These are phyloP conservation scores for Podospora pseudopauciseta DNA, from an alignment of 495 filamentous ascomycete genomes.

Conservation along the genomic window DNA sequence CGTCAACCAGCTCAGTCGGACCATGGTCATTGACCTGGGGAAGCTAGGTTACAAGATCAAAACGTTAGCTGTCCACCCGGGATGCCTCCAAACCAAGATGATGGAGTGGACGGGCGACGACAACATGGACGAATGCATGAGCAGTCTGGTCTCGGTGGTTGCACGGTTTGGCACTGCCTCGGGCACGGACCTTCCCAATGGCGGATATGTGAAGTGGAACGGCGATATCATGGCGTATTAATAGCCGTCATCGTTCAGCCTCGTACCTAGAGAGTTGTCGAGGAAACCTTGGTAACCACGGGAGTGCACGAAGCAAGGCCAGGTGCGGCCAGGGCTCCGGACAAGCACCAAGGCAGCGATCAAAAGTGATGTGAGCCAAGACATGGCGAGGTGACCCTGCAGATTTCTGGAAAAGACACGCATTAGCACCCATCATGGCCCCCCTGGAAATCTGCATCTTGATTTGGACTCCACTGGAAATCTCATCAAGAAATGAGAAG, in stretches of 20 bases:
- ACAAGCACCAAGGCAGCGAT: no score
- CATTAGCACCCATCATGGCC: neutral
- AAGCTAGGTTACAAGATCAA: neutral
- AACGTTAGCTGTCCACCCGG: conserved; percentile 17
- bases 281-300: neutral
- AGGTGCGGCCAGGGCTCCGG: no score
- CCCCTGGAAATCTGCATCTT: no score
- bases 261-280: conserved; percentile 8
- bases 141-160: conserved; percentile 3
- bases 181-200: conserved; percentile 1
- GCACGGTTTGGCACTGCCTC: conserved; percentile 8
- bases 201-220: conserved; percentile 17
- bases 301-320: neutral
- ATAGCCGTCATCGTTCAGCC: conserved; percentile 6
- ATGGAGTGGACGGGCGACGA: conserved; percentile 15
- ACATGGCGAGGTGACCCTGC: neutral
- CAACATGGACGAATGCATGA: conserved; percentile 17
- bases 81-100: conserved; percentile 16
- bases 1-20: conserved; percentile 14
- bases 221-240: conserved; percentile 17
- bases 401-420: neutral
- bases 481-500: neutral
- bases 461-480: neutral
- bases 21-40: neutral
- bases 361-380: neutral